A percentile compares a stretch with the other conserved stretches of the same genome.
phyloP scores from a whole-genome alignment of 1,284 basidiomycete species.

The Ganoderma meredithae region DNA sequence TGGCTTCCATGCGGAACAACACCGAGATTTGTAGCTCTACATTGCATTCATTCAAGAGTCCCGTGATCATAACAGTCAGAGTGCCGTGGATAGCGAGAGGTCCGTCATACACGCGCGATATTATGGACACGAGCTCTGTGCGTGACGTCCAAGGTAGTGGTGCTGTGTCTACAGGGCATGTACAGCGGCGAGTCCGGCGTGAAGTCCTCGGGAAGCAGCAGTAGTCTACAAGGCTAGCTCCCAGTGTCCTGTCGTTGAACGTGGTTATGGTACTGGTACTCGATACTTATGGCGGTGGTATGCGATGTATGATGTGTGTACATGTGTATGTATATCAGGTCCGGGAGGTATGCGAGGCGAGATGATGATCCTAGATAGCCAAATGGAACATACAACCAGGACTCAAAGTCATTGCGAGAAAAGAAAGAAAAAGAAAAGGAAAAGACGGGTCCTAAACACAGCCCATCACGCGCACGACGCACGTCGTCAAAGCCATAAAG shows the following conservation, averaged over 20 bases:
- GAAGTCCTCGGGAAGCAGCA: neutral
- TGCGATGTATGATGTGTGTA: neutral
- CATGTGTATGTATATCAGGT: neutral
- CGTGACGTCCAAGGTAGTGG: neutral
- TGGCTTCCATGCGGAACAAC: neutral
- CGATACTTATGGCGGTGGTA: neutral
- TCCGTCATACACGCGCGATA: neutral
- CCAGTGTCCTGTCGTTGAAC: neutral
- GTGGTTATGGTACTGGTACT: neutral
- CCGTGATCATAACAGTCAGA: neutral
- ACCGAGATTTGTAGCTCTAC: too few species aligned
- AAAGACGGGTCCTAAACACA: neutral
- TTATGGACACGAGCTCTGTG: neutral
- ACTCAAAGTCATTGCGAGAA: neutral
- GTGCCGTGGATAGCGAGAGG: neutral
- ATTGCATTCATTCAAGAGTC: neutral
- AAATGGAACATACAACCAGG: neutral
- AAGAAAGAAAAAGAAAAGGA: too few species aligned
- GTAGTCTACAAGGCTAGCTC: neutral
- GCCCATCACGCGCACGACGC: too few species aligned
- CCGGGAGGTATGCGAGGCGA: neutral
- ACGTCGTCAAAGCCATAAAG: slow-evolving; percentile 12
- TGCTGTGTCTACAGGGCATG: slow-evolving; percentile 1
- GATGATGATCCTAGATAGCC: neutral
- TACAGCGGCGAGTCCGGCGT: neutral